A percentile compares a stretch with the other conserved stretches of the same genome.
Evolutionary conservation across 805 yeast species (phyloP).

Genomic region (Lipomyces oligophaga): DNA sequence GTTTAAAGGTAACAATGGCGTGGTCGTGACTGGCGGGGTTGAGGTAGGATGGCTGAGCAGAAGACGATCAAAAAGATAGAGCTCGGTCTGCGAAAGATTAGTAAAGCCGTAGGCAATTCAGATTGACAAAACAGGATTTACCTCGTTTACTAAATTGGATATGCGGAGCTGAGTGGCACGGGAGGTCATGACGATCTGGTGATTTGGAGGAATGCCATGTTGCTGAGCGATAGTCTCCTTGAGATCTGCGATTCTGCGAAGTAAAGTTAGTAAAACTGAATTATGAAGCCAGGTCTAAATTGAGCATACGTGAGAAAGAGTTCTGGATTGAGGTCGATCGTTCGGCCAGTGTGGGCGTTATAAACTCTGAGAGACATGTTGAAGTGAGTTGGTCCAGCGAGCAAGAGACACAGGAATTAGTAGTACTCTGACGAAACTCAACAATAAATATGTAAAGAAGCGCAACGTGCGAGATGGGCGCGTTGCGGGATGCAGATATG

Average conservation of each 20-base stretch:
- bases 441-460: background rate
- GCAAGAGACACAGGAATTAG: no score
- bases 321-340: conserved; percentile 15
- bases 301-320: conserved; percentile 10
- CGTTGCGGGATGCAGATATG: conserved; percentile 8
- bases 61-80: conserved; percentile 21
- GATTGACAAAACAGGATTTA: background rate
- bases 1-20: conserved; percentile 25
- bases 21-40: conserved; percentile 19
- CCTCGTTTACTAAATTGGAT: conserved; percentile 21
- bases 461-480: conserved; percentile 20
- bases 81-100: conserved; percentile 16
- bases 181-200: conserved; percentile 28
- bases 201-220: conserved; percentile 12
- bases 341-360: conserved; percentile 27
- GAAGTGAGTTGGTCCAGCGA: no score
- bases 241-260: conserved; percentile 16
- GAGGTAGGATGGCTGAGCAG: conserved; percentile 24
- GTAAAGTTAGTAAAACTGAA: background rate
- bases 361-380: conserved; percentile 19
- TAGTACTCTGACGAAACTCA: no score
- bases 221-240: conserved; percentile 19
- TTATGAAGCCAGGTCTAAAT: background rate
- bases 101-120: background rate
- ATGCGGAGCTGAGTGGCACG: conserved; percentile 26